Conservation (phyloP, 768 basidiomycete species). For the Kwoniella sp. region DNA sequence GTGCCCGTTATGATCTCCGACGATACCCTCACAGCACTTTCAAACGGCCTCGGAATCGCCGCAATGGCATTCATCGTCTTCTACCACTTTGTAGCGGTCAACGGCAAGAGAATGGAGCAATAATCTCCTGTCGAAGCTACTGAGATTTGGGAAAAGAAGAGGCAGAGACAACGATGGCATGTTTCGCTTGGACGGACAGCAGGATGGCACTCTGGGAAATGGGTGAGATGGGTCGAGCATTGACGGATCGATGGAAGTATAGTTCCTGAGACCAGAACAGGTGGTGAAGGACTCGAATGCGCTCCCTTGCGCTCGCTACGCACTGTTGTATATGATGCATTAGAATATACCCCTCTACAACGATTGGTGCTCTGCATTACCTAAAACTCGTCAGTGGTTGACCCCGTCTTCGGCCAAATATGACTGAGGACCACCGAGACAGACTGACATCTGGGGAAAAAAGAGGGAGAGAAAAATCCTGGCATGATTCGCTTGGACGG, state of each 20-base stretch:
- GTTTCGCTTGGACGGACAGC: not conserved
- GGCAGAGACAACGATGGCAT: too few relatives aligned
- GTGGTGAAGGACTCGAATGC: not conserved
- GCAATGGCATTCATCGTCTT: conserved; percentile 85
- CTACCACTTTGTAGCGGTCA: conserved; percentile 89
- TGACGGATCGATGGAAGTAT: too few relatives aligned
- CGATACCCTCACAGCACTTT: conserved; percentile 74
- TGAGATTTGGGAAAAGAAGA: not conserved
- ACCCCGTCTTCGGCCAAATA: too few relatives aligned
- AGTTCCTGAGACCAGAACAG: too few relatives aligned
- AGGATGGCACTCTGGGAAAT: too few relatives aligned
- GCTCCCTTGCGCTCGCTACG: not conserved
- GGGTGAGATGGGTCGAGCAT: too few relatives aligned
- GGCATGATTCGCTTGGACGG: too few relatives aligned
- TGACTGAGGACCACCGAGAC: too few relatives aligned
- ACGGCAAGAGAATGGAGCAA: conserved; percentile 60
- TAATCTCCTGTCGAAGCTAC: not conserved
- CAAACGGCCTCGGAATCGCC: conserved; percentile 79
- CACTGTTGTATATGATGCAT: conserved; percentile 21
- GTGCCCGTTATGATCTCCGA: conserved; percentile 76
- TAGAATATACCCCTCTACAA: conserved; percentile 7
- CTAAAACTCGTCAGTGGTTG: too few relatives aligned
- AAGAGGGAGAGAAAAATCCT: not conserved
- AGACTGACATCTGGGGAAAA: not conserved
- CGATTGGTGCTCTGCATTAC: not conserved